Evolutionary conservation across 768 basidiomycete species (phyloP).

Genomic region (Bullera alba): DNA sequence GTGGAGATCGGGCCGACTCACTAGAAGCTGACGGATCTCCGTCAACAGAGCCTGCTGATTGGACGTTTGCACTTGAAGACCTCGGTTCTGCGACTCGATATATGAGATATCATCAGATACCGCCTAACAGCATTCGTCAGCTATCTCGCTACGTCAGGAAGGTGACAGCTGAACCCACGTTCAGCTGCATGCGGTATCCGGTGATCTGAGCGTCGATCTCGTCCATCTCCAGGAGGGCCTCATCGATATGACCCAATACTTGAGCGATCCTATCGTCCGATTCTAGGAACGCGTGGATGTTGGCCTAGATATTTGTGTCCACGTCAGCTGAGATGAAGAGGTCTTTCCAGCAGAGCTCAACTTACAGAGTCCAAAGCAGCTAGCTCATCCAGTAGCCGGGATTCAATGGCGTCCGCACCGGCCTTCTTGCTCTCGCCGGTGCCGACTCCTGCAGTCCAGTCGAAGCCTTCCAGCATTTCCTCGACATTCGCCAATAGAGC

Average conservation of each 20-base stretch:
- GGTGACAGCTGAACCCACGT: slow-evolving; percentile 53
- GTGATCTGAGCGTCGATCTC: slow-evolving; percentile 81
- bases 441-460: slow-evolving; percentile 59
- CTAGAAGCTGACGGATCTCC: slow-evolving; percentile 82
- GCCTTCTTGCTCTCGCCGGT: slow-evolving; percentile 53
- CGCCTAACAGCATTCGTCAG: slow-evolving; percentile 53
- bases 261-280: slow-evolving; percentile 81
- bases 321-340: neutral
- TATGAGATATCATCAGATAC: slow-evolving; percentile 90
- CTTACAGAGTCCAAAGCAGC: slow-evolving; percentile 93
- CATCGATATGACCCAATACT: slow-evolving; percentile 82
- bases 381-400: slow-evolving; percentile 77
- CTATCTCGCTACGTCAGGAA: neutral
- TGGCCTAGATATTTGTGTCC: no score
- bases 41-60: slow-evolving; percentile 78
- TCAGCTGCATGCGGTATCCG: slow-evolving; percentile 92
- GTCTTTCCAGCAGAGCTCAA: slow-evolving; percentile 14
- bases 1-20: slow-evolving; percentile 41
- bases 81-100: slow-evolving; percentile 94
- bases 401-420: slow-evolving; percentile 86
- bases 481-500: slow-evolving; percentile 86
- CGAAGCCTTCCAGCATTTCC: slow-evolving; percentile 97
- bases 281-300: slow-evolving; percentile 94
- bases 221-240: slow-evolving; percentile 80
- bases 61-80: slow-evolving; percentile 93